Conservation (phyloP, 2,329 filamentous ascomycete genomes). For the Macrophomina pseudophaseolina region DNA sequence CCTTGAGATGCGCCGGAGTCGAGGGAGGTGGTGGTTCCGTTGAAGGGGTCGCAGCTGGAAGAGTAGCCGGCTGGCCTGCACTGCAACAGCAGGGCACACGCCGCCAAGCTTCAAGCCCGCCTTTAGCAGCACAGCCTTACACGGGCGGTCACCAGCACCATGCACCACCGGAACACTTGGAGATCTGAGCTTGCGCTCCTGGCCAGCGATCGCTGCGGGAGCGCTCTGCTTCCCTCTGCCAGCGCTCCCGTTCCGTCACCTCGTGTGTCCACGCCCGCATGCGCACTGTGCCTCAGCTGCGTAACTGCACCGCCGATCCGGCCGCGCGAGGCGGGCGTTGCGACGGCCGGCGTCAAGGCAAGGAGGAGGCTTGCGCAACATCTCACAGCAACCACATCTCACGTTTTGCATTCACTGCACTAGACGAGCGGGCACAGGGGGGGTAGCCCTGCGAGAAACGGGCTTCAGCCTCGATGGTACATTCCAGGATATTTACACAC, state of each 20-base stretch:
- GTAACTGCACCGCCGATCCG: constrained; percentile 19
- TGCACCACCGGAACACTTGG: constrained; percentile 16
- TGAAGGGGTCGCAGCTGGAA: constrained; percentile 27
- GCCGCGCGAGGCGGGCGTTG: constrained; percentile 16
- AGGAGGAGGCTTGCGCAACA: constrained; percentile 21
- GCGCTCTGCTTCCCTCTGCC: constrained; percentile 10
- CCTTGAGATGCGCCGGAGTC: constrained; percentile 25
- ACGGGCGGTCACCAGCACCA: constrained; percentile 20
- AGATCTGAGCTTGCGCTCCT: constrained; percentile 25
- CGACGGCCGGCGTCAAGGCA: constrained; percentile 16
- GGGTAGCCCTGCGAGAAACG: constrained; percentile 10
- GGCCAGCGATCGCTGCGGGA: constrained; percentile 13
- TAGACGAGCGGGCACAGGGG: neutral
- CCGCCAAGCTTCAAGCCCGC: constrained; percentile 18
- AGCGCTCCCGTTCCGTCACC: constrained; percentile 11
- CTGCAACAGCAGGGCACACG: constrained; percentile 12
- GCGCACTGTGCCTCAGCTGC: constrained; percentile 20
- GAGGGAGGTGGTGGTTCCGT: constrained; percentile 17
- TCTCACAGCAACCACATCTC: constrained; percentile 3
- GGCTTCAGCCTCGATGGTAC: constrained; percentile 23
- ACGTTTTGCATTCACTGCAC: constrained; percentile 14
- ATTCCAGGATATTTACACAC: constrained; percentile 27
- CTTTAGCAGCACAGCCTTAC: constrained; percentile 21
- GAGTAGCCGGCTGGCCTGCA: constrained; percentile 22
- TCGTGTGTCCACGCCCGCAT: constrained; percentile 6